phyloP scores from a whole-genome alignment of 768 basidiomycete species.

The Boletus reticulatus region DNA sequence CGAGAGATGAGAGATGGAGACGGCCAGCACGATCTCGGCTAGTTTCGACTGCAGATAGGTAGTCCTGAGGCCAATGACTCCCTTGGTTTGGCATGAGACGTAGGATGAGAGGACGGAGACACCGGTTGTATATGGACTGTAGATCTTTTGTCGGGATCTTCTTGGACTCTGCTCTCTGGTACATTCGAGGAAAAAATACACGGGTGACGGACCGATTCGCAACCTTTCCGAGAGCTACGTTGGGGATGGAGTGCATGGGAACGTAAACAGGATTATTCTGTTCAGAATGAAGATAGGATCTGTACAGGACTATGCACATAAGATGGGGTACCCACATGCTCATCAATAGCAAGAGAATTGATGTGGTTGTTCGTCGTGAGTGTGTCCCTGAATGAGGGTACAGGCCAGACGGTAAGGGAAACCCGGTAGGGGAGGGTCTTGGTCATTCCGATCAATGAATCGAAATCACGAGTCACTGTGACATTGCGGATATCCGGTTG shows the following conservation, averaged over 20 bases:
- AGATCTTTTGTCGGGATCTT: background rate
- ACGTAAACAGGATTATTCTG: background rate
- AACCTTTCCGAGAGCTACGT: background rate
- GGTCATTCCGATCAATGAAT: too few relatives aligned
- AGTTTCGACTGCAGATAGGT: background rate
- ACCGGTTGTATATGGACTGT: background rate
- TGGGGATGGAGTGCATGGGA: background rate
- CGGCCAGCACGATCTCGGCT: background rate
- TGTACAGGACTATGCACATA: too few relatives aligned
- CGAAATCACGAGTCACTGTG: too few relatives aligned
- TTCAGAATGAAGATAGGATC: too few relatives aligned
- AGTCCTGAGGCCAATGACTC: background rate
- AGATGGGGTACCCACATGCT: too few relatives aligned
- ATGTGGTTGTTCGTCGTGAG: too few relatives aligned
- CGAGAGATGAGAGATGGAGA: background rate
- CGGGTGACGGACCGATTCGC: background rate
- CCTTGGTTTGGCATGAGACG: background rate
- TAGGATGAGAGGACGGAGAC: background rate
- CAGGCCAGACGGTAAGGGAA: too few relatives aligned
- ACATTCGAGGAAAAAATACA: slow-evolving; percentile 1
- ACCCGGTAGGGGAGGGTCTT: too few relatives aligned
- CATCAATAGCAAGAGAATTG: too few relatives aligned
- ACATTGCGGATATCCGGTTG: too few relatives aligned
- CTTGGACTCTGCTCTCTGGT: background rate
- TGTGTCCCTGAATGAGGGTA: too few relatives aligned